Conservation (phyloP, 192 early-diverging fungal genomes). For the Dimargaris xerosporica region DNA sequence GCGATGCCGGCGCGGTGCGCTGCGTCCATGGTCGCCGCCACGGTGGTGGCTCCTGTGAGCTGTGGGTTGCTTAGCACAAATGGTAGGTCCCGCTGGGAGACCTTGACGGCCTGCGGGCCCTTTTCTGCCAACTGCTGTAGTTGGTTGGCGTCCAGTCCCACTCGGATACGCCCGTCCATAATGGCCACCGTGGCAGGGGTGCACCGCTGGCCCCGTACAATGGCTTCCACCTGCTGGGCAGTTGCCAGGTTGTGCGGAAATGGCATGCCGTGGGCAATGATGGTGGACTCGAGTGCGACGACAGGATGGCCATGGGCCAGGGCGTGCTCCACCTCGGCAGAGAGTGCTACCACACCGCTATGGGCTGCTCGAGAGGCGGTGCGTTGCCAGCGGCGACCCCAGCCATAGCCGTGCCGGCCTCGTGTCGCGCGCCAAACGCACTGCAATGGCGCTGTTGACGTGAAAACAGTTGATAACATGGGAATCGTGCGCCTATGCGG, state of each 20-base stretch:
- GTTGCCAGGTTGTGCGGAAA: conserved; percentile 83
- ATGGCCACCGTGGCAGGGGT: conserved; percentile 84
- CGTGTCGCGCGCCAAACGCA: too few species aligned
- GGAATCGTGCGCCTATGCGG: too few species aligned
- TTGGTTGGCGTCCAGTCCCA: conserved; percentile 52
- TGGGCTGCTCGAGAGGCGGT: too few species aligned
- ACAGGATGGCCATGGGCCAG: conserved; percentile 48
- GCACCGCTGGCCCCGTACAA: conserved; percentile 53
- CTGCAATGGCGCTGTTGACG: too few species aligned
- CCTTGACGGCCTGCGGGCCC: conserved; percentile 50
- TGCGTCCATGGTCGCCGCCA: conserved; percentile 79
- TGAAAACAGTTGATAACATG: too few species aligned
- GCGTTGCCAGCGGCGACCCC: too few species aligned
- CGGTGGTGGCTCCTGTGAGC: conserved; percentile 76
- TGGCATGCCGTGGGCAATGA: conserved; percentile 95
- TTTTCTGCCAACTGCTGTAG: conserved; percentile 45
- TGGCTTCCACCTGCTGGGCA: conserved; percentile 61
- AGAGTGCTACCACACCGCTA: neutral
- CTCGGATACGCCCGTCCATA: conserved; percentile 65
- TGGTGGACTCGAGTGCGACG: conserved; percentile 88
- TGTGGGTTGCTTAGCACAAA: conserved; percentile 47
- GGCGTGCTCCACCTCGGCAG: conserved; percentile 34
- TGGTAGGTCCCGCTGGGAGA: conserved; percentile 73
- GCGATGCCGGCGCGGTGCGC: conserved; percentile 73
- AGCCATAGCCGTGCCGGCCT: too few species aligned